Base-by-base conservation (phyloP, 495 filamentous ascomycete species). In the Penicillium cataractarum region DNA sequence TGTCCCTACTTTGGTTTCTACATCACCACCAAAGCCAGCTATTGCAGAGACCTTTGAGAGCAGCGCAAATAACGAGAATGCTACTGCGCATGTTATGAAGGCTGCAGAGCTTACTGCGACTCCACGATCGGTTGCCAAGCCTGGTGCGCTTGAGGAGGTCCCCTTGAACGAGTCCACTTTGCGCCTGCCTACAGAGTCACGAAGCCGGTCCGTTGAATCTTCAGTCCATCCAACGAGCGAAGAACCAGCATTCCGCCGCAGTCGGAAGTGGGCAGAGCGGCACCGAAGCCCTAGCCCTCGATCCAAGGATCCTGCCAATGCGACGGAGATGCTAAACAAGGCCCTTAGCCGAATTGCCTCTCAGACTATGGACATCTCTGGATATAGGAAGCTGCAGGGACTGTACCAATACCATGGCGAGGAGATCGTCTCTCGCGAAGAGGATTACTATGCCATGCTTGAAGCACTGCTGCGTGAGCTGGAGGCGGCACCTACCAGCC, bases 341-440 rank as follows among this genome's bases (percentile, higher is more conserved):
- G 92, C 90, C 52, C 91, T 96, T 63, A 78, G 83, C 22, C 88
- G 90, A 32, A 86, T 97, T 55, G 85, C 84, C 35, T 83, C 85
- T 10, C 82, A 85, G 62, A 85, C 84, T 7, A 84, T 97, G 37
- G 93, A 97, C 68, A 90, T 92, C 6, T 90, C 92, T 64, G 92
- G 90, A 55, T 96, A 97, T 77, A 88, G 93, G 53, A 92, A 95
- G 62, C 75, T 97, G 10, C 93, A 96, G 72, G 83, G 86, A 27
- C 83, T 97, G 60, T 88, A 94, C 64, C 86, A 89, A 56, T 87
- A 88, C 63, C 87, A 87, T 19, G 73, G 68, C 49, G 63, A 79
- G 33, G 78, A 83, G 46, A 82, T 89, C 50, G 87, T 86, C 70
- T 68, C 77, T 37, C 75, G 78, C 22, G 78, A 82, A 50, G 73